Evolutionary conservation across 805 yeast species (phyloP).

Genomic region (Ogataea salicorniae): DNA sequence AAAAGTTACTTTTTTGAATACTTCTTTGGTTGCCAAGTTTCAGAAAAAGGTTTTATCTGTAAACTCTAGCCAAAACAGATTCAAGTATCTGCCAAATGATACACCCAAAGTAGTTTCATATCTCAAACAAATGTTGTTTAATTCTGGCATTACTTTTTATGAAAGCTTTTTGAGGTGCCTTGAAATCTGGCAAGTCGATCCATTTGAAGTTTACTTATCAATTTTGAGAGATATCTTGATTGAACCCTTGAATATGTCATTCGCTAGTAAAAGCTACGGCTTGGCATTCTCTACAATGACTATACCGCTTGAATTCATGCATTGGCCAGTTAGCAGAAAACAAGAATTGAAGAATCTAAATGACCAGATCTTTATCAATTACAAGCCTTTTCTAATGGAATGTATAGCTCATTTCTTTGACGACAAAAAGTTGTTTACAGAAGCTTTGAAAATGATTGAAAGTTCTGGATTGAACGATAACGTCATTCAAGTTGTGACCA

Average conservation of each 20-base stretch:
- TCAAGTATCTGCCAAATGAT: slow-evolving; percentile 14
- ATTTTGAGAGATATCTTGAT: slow-evolving; percentile 10
- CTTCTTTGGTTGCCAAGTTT: slow-evolving; percentile 1
- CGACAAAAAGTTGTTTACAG: slow-evolving; percentile 17
- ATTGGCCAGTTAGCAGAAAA: slow-evolving; percentile 23
- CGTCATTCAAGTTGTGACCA: slow-evolving; percentile 7
- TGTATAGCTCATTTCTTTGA: slow-evolving; percentile 16
- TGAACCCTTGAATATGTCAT: slow-evolving; percentile 13
- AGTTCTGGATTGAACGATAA: slow-evolving; percentile 13
- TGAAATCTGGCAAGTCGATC: slow-evolving; percentile 30
- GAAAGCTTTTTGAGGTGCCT: slow-evolving; percentile 25
- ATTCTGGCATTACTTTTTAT: slow-evolving; percentile 20
- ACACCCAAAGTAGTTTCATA: slow-evolving; percentile 8
- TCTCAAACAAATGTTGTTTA: slow-evolving; percentile 13
- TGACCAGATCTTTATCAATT: slow-evolving; percentile 11
- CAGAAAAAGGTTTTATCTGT: neutral
- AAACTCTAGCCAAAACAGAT: neutral
- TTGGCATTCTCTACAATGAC: slow-evolving; percentile 24
- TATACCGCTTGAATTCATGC: slow-evolving; percentile 15
- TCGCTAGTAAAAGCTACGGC: slow-evolving; percentile 19
- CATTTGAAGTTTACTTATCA: slow-evolving; percentile 20
- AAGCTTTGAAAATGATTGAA: slow-evolving; percentile 16
- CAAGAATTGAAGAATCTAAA: slow-evolving; percentile 10
- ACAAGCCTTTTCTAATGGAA: slow-evolving; percentile 5
- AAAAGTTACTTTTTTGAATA: slow-evolving; percentile 4